Conservation (phyloP, 768 basidiomycete species). For the Psilocybe azurescens region DNA sequence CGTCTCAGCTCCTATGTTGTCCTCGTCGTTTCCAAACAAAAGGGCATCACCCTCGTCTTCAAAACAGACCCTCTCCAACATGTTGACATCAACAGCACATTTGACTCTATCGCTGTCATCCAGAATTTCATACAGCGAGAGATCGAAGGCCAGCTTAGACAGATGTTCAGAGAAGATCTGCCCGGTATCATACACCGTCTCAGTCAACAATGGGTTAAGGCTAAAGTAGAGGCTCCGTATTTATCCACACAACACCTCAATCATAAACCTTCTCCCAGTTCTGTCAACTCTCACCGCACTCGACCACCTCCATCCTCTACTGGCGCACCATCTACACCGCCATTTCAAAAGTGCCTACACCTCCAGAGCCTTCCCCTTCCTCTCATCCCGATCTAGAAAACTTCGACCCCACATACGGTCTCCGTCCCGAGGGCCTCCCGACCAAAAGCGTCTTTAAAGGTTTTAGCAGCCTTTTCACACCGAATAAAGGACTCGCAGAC, state of each 20-base stretch:
- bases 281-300: conserved; percentile 19
- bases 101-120: conserved; percentile 97
- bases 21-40: conserved; percentile 95
- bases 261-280: conserved; percentile 36
- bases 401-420: conserved; percentile 95
- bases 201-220: conserved; percentile 95
- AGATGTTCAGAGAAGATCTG: conserved; percentile 98
- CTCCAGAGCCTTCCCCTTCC: conserved; percentile 29
- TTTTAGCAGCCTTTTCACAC: conserved; percentile 76
- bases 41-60: conserved; percentile 98
- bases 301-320: conserved; percentile 20
- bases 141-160: conserved; percentile 95
- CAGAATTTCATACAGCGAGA: conserved; percentile 97
- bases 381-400: conserved; percentile 64
- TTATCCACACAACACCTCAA: conserved; percentile 45
- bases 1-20: conserved; percentile 95
- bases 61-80: conserved; percentile 99
- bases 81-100: conserved; percentile 96
- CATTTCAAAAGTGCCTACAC: conserved; percentile 19
- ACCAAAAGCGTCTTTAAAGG: conserved; percentile 80
- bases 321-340: conserved; percentile 13
- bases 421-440: conserved; percentile 91
- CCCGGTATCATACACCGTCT: conserved; percentile 97
- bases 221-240: conserved; percentile 93
- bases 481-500: conserved; percentile 75